These are phyloP conservation scores for Proliferodiscus dingleyae DNA, from an alignment of 2,329 filamentous ascomycete species.

Conservation along the genomic window DNA sequence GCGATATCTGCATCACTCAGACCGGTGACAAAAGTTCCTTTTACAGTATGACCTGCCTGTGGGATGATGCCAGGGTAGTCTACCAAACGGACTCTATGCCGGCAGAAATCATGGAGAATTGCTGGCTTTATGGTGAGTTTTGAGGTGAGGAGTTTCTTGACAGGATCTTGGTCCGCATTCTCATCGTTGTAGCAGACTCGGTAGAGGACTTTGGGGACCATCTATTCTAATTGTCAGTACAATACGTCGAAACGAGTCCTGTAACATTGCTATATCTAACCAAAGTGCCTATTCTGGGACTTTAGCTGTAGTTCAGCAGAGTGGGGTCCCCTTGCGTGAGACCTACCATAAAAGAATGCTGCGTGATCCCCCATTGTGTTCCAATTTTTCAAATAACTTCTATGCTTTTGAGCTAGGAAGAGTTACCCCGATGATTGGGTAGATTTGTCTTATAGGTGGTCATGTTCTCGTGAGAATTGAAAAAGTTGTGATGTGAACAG, in stretches of 20 bases:
- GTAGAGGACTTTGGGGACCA: constrained; percentile 84
- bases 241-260: background rate
- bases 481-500: no score
- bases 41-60: constrained; percentile 52
- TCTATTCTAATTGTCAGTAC: constrained; percentile 36
- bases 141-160: constrained; percentile 6
- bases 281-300: constrained; percentile 16
- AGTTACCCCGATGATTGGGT: no score
- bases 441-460: no score
- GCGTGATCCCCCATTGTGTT: constrained; percentile 25
- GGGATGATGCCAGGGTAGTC: constrained; percentile 80
- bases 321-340: background rate
- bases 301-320: background rate
- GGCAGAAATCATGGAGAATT: constrained; percentile 67
- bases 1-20: constrained; percentile 71
- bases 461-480: no score
- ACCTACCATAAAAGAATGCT: constrained; percentile 55
- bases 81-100: constrained; percentile 60
- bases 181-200: constrained; percentile 65
- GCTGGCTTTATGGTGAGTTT: constrained; percentile 66
- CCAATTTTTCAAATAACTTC: no score
- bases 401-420: no score
- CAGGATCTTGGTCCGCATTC: constrained; percentile 39
- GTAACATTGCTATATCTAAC: constrained; percentile 8
- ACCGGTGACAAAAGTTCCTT: constrained; percentile 72